Evolutionary conservation across 352 stramenopile genomes (phyloP), one percentile per base, ranked within the genome.

Genomic region (Pythium sukuiense): DNA sequence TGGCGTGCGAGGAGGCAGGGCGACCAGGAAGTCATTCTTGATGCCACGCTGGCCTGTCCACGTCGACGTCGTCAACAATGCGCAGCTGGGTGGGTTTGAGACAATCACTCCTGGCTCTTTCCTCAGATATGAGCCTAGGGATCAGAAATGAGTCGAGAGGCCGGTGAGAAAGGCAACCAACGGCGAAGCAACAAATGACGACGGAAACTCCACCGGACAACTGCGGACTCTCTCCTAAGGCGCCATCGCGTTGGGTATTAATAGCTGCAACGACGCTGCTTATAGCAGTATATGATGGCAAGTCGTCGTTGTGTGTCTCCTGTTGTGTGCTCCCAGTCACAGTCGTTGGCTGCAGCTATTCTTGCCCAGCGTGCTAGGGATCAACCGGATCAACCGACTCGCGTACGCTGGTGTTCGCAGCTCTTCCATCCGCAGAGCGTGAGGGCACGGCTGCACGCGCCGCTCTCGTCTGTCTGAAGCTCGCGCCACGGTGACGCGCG

Each of bases 401-500:
- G 45, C 16, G 45, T 52, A 18, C 6, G 45, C 20, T 29, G 45
- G n/a, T 52, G 45, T 52, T 11, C 29, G 45, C 45, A 52, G 18
- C 20, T 11, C 45, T 29, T 29, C 45, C 45, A 46, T 46, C 39
- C 39, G n/a, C n/a, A n/a, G n/a, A 46, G 39, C 39, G 39, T 46
- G 45, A 52, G 45, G 29, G 45, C 45, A 52, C 16, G 45, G 45
- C 45, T 52, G 16, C 45, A 16, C 39, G 24, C 26, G 24, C 39
- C 24, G 56, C 39, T 62, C 27, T 7, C 56, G 18, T 37, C n/a
- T 27, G 48, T 27, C 30, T 20, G 26, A 37, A 7, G 30, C 27
- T 65, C 48, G 35, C 29, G 52, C 46, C 56, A 67, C 59, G 43
- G 54, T 67, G 65, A 72, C 54, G 54, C 65, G 65, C 48, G 55